Evolutionary conservation across 2,329 filamentous ascomycete genomes (phyloP).

Genomic region (Pestalotiopsis sp.): DNA sequence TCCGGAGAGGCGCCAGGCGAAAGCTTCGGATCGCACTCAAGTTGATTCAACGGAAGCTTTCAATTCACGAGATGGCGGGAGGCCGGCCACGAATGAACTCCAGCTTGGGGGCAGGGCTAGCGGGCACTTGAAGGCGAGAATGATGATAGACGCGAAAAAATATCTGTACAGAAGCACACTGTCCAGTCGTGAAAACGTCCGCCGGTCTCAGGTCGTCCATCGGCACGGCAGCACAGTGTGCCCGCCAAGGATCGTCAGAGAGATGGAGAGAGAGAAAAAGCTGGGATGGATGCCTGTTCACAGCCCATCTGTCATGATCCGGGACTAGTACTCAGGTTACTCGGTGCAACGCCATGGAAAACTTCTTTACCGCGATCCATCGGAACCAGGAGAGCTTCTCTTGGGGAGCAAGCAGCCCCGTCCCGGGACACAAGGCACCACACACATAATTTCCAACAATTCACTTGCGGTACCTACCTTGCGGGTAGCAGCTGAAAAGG

Average conservation of each 20-base stretch:
- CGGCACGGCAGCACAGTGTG: not conserved
- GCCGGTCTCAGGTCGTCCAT: not conserved
- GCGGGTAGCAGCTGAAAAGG: not conserved
- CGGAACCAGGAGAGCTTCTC: not conserved
- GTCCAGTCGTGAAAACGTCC: not conserved
- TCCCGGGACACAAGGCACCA: not conserved
- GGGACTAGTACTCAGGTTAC: not conserved
- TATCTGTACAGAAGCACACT: not conserved
- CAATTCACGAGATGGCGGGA: not conserved
- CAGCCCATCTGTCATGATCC: not conserved
- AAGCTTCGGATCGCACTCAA: not conserved
- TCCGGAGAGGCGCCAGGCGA: not conserved
- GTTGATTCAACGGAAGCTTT: conserved; percentile 6
- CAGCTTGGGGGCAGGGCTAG: not conserved
- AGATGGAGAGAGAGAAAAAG: not conserved
- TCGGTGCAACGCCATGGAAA: not conserved
- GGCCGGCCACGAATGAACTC: not conserved
- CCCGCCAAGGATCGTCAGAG: not conserved
- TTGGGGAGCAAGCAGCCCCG: not conserved
- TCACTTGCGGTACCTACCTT: not conserved
- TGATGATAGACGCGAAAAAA: not conserved
- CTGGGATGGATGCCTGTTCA: not conserved
- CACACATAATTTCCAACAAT: not conserved
- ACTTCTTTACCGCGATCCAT: not conserved
- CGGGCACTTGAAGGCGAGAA: not conserved